A percentile compares a stretch with the other conserved stretches of the same genome.
Conservation (phyloP, 2,329 filamentous ascomycete genomes). For the Alternaria arbusti region DNA sequence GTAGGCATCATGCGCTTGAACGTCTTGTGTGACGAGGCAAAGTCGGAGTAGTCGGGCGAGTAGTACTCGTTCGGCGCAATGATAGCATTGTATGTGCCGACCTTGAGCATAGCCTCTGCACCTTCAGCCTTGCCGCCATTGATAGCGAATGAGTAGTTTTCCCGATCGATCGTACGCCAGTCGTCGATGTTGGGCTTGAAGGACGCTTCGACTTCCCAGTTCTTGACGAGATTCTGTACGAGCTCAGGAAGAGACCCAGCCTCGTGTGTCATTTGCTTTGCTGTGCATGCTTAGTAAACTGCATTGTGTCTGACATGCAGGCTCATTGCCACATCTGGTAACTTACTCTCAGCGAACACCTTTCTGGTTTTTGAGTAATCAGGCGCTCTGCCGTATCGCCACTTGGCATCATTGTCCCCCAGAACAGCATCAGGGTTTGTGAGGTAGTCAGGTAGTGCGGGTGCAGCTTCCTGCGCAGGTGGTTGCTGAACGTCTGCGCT, state of each 20-base stretch:
- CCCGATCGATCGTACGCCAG: conserved; percentile 69
- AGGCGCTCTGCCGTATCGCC: conserved; percentile 66
- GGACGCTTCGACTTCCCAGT: conserved; percentile 75
- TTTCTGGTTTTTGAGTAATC: conserved; percentile 70
- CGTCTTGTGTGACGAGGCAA: conserved; percentile 69
- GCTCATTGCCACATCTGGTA: neutral
- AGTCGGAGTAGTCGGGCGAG: conserved; percentile 66
- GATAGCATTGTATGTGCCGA: conserved; percentile 74
- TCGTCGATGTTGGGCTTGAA: conserved; percentile 68
- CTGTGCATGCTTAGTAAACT: conserved; percentile 46
- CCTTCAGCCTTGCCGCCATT: conserved; percentile 65
- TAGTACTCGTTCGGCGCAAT: conserved; percentile 70
- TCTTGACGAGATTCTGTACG: conserved; percentile 74
- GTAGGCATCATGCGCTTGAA: conserved; percentile 77
- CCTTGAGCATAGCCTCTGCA: conserved; percentile 69
- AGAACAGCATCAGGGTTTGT: conserved; percentile 65
- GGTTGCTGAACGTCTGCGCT: conserved; percentile 35
- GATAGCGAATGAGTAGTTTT: conserved; percentile 67
- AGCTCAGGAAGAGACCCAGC: conserved; percentile 64
- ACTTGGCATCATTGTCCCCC: conserved; percentile 60
- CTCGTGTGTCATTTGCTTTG: conserved; percentile 63
- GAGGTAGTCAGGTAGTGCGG: conserved; percentile 63
- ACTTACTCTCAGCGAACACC: conserved; percentile 64
- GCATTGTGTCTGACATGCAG: neutral
- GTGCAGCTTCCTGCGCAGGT: conserved; percentile 37